Base-by-base conservation (phyloP, 371 early-diverging fungal species). In the Haplosporangium sp. region DNA sequence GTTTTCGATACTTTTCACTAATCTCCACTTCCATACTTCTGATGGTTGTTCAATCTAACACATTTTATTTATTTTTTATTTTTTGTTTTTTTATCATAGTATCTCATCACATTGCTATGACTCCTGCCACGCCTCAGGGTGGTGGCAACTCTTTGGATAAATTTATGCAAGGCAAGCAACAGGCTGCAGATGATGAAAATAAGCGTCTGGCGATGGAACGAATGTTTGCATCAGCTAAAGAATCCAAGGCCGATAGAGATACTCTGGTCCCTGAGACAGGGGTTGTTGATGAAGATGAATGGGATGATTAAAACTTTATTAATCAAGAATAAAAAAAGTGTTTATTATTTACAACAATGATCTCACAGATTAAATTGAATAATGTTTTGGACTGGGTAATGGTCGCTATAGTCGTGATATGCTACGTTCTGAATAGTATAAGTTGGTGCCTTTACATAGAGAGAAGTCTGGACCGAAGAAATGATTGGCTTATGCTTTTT, bases 201-300 rank as follows among this genome's bases (percentile, higher is more conserved):
- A 79, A 79, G 71, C 58, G 62, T 39, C 52, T 60, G 59, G 74
- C 81, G 0, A 79, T 79, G 81, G 81, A 79, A 63, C 63, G 75
- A 9, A 79, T 79, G 81, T 79, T 79, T 62, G 71, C 74, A 20
- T 65, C 65, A 6, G 81, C 81, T 61, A 79, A 79, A 39, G 71
- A 74, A 58, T 74, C 81, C 39, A 74, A 79, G 53, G 68, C 75
- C 2, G 81, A 79, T 55, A 60, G 79, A 2, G 79, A 79, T 40
- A 79, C 74, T 0, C 71, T 79, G 11, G 79, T 79, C 20, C 79
- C 79, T 37, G 74, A 71, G 2, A 79, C 79, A 11, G 79, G 79
- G 7, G 65, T 79, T 40, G 60, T 79, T 44, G 71, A 4, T 2
- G 74, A 79, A 13, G 79, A 79, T 10, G 81, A 79, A 20, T 79